Evolutionary conservation across 495 filamentous ascomycete species (phyloP), one percentile per base, ranked within the genome.

Genomic region (Amorphotheca resinae): DNA sequence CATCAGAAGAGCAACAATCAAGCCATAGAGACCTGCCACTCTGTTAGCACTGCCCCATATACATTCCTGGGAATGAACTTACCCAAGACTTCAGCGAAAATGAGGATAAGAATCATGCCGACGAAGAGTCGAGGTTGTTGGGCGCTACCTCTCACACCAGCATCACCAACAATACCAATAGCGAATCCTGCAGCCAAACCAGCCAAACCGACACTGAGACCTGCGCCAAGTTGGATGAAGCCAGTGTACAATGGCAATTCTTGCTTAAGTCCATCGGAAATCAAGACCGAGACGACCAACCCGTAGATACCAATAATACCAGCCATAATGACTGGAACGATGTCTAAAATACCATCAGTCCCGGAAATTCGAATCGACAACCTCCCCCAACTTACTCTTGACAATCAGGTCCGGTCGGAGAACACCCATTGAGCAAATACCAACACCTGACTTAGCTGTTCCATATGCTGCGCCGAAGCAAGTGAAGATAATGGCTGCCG

Each of bases 221-320:
- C 91, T 54, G 91, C 91, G 62, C 93, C 91, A 43, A 99, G 76
- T 63, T 99, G 93, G 58, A 96, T 93, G 72, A 96, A 95, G 43
- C 83, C 81, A 38, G 87, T 89, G 72, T 82, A 99, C 39, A 99
- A 79, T 41, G 93, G 72, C 45, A 83, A 68, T 42, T 80, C 50
- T 68, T 99, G 93, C 49, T 67, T 72, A 53, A 99, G 71, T 55
- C 80, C 78, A 65, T 93, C 88, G 55, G 93, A 95, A 64, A 99
- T 88, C 60, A 99, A 66, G 65, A 99, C 91, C 3, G 89, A 95
- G 42, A 99, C 91, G 69, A 99, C 91, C 41, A 99, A 77, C 56
- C 91, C 91, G 73, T 99, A 99, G 68, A 99, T 99, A 80, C 84
- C 93, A 66, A 99, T 95, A 69, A 99, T 99, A 96, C 91, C 91